Percentiles rank a stretch among this genome's conserved stretches.
Conservation (phyloP, 2,329 filamentous ascomycete genomes). For the Hymenoscyphus occultus region DNA sequence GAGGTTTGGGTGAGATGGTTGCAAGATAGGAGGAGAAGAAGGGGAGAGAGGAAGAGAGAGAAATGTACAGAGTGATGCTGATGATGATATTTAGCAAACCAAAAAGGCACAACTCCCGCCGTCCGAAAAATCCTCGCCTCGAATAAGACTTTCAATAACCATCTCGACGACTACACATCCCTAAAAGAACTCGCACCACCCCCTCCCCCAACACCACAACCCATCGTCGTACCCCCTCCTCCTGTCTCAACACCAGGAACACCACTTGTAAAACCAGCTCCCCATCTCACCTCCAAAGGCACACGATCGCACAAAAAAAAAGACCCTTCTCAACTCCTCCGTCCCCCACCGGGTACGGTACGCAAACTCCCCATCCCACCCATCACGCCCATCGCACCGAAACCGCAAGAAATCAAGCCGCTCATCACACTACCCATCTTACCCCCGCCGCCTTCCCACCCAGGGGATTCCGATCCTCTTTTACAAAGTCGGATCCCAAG, state of each 20-base stretch:
- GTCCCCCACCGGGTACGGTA: constrained; percentile 17
- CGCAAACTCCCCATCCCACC: constrained; percentile 19
- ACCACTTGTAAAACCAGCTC: constrained; percentile 8
- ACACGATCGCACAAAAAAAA: constrained; percentile 35
- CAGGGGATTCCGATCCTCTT: constrained; percentile 55
- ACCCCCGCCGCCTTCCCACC: constrained; percentile 37
- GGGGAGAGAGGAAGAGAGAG: background rate
- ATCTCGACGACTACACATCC: constrained; percentile 76
- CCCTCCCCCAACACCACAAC: constrained; percentile 39
- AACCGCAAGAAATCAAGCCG: constrained; percentile 21
- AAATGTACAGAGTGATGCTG: background rate
- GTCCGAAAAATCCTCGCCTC: constrained; percentile 76
- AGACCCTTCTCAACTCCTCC: constrained; percentile 14
- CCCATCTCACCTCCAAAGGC: constrained; percentile 27
- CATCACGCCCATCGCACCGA: constrained; percentile 21
- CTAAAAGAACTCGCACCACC: constrained; percentile 33
- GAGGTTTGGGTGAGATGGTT: too few species aligned
- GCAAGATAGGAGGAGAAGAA: constrained; percentile 36
- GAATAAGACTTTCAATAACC: constrained; percentile 80
- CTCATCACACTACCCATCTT: background rate
- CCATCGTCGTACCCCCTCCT: constrained; percentile 33
- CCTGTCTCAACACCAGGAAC: constrained; percentile 18
- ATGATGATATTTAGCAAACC: constrained; percentile 25
- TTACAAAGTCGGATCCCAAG: constrained; percentile 57
- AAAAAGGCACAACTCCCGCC: constrained; percentile 42